Evolutionary conservation across 805 yeast genomes (phyloP), one percentile per base, ranked within the genome.

Genomic region (Candida fluviatilis): DNA sequence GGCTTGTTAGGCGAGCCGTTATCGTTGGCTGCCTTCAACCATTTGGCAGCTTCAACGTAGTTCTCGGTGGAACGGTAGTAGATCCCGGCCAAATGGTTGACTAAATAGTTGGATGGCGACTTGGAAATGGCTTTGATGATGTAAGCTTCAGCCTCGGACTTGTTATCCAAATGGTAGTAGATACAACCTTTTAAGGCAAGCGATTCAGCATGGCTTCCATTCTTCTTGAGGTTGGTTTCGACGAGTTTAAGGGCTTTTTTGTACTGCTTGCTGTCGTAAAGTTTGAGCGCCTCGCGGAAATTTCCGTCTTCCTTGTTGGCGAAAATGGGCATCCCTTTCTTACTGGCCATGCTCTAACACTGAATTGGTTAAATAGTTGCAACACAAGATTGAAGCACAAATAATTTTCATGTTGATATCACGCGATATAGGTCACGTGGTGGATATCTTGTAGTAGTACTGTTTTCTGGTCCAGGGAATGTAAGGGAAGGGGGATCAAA

Each of bases 211-310:
- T 86, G 89, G 36, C 67, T 70, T 12, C 87, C 72, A 52, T 80
- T 79, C 52, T 85, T 87, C 67, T 87, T 86, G 52, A 91, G 61
- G 49, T 85, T 75, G 25, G 75, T 66, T 36, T 93, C 97, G 31
- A 87, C 75, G 19, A 80, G 55, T 56, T 85, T 85, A 50, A 90
- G 62, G 1, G 96, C 78, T 52, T 91, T 89, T 57, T 86, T 86
- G 69, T 90, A 90, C 59, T 88, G 89, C 58, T 86, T 88, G 34
- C 73, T 57, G 55, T 93, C 98, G 53, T 88, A 93, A 21, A 85
- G 72, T 49, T 79, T 79, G 51, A 93, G 71, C 1, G 96, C 96
- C 48, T 83, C 85, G 41, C 82, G 74, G 66, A 91, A 89, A 46
- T 77, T 77, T 23, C 73, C 70, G 40, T 84, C 91, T 47, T 88